Base-by-base conservation (phyloP, 2,329 filamentous ascomycete species). In the Dendryphion nanum region DNA sequence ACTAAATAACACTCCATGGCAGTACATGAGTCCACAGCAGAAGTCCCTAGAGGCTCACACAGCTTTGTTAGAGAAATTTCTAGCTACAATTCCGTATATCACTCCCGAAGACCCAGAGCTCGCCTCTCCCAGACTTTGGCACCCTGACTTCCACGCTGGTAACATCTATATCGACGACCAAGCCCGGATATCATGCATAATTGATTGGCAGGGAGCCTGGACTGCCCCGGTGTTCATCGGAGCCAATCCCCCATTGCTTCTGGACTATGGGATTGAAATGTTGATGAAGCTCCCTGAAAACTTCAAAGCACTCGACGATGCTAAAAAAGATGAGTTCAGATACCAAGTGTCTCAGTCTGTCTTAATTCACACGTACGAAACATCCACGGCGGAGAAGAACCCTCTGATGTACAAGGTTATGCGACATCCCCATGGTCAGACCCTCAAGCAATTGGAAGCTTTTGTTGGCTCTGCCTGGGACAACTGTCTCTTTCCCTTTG, bases 21-120 rank as follows among this genome's bases (percentile, higher is more conserved):
- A 65, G 63, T 35, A 64, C 61, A 37, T 44, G 41, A 18, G 50
- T 55, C 18, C 67, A 65, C 29, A 51, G 10, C 50, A 57, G 18
- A 41, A 45, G 2, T 54, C 42, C 21, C 47, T 43, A 34, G 35
- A 51, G 34, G 47, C 47, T 32, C 50, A 59, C 30, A 49, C 33
- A 44, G 35, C 24, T 18, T 30, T 47, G 31, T 44, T 59, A 10
- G 8, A 46, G 23, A 59, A 50, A 30, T 56, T 49, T 8, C 10
- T 57, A 33, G 24, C 46, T 31, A 23, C 55, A 20, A 42, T 59
- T 26, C 54, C 51, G 13, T 43, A 48, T 15, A 51, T 66, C 21
- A 45, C 48, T 34, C 52, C 54, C 16, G 16, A 50, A 45, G 57
- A 51, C 33, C 20, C 37, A 38, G 47, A 48, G 36, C 36, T 61